Evolutionary conservation across 2,329 filamentous ascomycete species (phyloP), one percentile per base, ranked within the genome.

Genomic region (Nothophaeocryptopus gaeumannii): DNA sequence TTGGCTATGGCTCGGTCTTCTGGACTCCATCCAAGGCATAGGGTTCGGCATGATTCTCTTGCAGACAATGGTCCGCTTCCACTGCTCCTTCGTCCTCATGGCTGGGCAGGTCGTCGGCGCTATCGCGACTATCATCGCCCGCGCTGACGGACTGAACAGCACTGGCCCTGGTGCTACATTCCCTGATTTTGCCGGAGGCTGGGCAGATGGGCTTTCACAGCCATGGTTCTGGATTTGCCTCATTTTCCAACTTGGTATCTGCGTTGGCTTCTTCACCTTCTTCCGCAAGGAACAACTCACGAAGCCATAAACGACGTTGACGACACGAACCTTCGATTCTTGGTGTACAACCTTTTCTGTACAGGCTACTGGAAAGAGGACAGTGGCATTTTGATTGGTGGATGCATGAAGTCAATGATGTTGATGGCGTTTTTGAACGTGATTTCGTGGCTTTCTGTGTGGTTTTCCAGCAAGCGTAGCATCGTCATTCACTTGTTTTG

Each of bases 31-130:
- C 5, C 83, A 86, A 63, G 81, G 82, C 34, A 78, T 85, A 2
- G 83, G 83, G 2, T 78, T 86, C 47, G 83, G 83, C 46, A 86
- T 85, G 82, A 80, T 86, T 44, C 71, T 86, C 4, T 67, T 86
- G 36, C 81, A 84, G 63, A 85, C 82, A 0, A 61, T 64, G 54
- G 60, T 61, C n/a, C 72, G 83, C 14, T 76, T 84, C 64, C 83
- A 86, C 61, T 82, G 85, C 49, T 75, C 79, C 46, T 83, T 82
- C 56, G 80, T 81, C 0, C 70, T 86, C 15, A 74, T 84, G 34
- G 74, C 71, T 1, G 81, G 82, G 2, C 83, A 86, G 66, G 75
- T 84, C 8, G 63, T 86, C 15, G 83, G 83, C 10, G 80, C 78
- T 5, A 66, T 80, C 4, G 80, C 78, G 2, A 86, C 83, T 2